Conservation (phyloP, 805 yeast species). For the Hanseniaspora valbyensis region DNA sequence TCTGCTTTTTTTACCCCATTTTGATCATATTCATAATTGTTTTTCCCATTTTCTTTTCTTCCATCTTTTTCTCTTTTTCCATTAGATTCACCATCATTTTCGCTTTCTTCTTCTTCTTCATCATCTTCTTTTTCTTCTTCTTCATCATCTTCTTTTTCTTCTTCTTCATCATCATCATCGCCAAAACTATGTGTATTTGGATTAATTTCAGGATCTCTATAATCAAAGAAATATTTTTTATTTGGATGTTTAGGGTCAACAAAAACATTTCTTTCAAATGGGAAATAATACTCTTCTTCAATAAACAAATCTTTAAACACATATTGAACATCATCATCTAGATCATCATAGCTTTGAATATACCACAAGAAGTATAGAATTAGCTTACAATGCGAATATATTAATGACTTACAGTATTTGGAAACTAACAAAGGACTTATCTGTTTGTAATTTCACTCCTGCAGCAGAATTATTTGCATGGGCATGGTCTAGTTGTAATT, state of each 20-base stretch:
- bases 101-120: no score
- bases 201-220: slow-evolving; percentile 19
- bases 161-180: slow-evolving; percentile 21
- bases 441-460: slow-evolving; percentile 42
- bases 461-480: slow-evolving; percentile 46
- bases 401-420: slow-evolving; percentile 36
- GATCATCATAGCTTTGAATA: slow-evolving; percentile 41
- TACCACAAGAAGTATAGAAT: slow-evolving; percentile 33
- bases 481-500: slow-evolving; percentile 58
- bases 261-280: slow-evolving; percentile 18
- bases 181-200: no score
- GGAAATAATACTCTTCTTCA: not conserved
- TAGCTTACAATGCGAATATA: slow-evolving; percentile 37
- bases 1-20: slow-evolving; percentile 18
- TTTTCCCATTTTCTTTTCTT: not conserved
- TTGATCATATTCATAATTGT: slow-evolving; percentile 17
- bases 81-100: slow-evolving; percentile 23
- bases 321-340: slow-evolving; percentile 57
- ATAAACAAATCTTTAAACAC: slow-evolving; percentile 35
- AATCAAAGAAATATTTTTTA: slow-evolving; percentile 31
- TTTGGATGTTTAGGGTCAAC: slow-evolving; percentile 28
- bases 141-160: not conserved
- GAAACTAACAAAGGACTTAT: slow-evolving; percentile 22
- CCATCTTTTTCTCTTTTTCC: not conserved
- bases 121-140: not conserved